Evolutionary conservation across 1,284 basidiomycete genomes (phyloP).

Genomic region (Takashimella koratensis): DNA sequence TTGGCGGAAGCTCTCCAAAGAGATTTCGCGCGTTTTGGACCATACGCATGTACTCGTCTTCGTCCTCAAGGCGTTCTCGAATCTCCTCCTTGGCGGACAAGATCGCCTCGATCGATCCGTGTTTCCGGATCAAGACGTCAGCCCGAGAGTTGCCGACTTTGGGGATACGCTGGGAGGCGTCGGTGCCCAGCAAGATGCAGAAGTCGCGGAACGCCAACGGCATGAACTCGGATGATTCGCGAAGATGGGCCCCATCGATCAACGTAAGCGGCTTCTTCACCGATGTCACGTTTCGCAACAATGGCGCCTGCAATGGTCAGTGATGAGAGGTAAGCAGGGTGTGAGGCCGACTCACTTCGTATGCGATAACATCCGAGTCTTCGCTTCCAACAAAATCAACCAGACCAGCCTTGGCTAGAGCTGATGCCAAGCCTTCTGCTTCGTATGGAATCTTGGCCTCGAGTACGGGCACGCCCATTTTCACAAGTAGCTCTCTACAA

Average conservation of each 20-base stretch:
- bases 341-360: constrained; percentile 28
- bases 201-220: constrained; percentile 69
- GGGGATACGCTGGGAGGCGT: constrained; percentile 76
- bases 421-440: constrained; percentile 75
- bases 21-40: constrained; percentile 39
- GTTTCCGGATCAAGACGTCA: constrained; percentile 63
- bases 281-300: constrained; percentile 68
- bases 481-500: constrained; percentile 54
- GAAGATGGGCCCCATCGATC: constrained; percentile 63
- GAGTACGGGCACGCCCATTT: constrained; percentile 73
- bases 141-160: constrained; percentile 72
- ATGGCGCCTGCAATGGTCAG: constrained; percentile 56
- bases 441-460: constrained; percentile 65
- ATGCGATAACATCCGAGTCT: constrained; percentile 59
- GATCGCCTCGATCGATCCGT: constrained; percentile 70
- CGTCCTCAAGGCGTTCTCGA: constrained; percentile 13
- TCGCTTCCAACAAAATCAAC: constrained; percentile 84
- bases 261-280: constrained; percentile 58
- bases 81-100: constrained; percentile 40
- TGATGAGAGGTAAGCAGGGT: not conserved
- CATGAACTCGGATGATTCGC: constrained; percentile 54
- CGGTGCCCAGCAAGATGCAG: constrained; percentile 77
- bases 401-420: constrained; percentile 64
- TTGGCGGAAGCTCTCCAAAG: constrained; percentile 41
- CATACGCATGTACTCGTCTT: constrained; percentile 34